A percentile compares a stretch with the other conserved stretches of the same genome.
Evolutionary conservation across 495 filamentous ascomycete species (phyloP).

Genomic region (Chaetomidium leptoderma): DNA sequence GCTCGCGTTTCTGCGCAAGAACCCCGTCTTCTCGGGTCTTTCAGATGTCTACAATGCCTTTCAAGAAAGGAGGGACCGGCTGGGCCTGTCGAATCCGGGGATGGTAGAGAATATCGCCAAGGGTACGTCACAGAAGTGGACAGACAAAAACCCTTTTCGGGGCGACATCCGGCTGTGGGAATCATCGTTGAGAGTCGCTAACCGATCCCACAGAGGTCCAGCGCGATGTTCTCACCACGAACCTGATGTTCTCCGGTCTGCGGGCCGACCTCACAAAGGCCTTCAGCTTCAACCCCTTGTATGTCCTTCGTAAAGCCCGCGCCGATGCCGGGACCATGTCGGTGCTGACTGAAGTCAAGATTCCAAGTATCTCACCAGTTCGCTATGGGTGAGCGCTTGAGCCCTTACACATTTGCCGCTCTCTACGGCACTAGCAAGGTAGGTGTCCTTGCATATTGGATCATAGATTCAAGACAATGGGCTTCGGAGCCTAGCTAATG

Average conservation of each 20-base stretch:
- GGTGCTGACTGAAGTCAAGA: conserved; percentile 18
- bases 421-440: conserved; percentile 91
- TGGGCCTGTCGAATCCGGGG: conserved; percentile 88
- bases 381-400: conserved; percentile 82
- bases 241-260: conserved; percentile 91
- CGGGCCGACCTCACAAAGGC: conserved; percentile 94
- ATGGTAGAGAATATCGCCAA: conserved; percentile 84
- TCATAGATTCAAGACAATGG: background rate
- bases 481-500: conserved; percentile 7
- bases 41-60: conserved; percentile 79
- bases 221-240: conserved; percentile 89
- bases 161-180: background rate
- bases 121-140: conserved; percentile 24
- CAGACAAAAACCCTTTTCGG: background rate
- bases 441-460: conserved; percentile 9
- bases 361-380: conserved; percentile 98
- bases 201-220: conserved; percentile 62
- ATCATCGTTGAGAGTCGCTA: conserved; percentile 6
- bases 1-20: conserved; percentile 64
- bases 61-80: conserved; percentile 73
- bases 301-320: conserved; percentile 17
- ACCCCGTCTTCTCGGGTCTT: conserved; percentile 63
- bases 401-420: conserved; percentile 90
- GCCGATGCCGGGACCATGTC: background rate
- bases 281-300: conserved; percentile 80